Evolutionary conservation across 2,329 filamentous ascomycete species (phyloP).

Genomic region (Ophiocordyceps camponoti-leonardi): DNA sequence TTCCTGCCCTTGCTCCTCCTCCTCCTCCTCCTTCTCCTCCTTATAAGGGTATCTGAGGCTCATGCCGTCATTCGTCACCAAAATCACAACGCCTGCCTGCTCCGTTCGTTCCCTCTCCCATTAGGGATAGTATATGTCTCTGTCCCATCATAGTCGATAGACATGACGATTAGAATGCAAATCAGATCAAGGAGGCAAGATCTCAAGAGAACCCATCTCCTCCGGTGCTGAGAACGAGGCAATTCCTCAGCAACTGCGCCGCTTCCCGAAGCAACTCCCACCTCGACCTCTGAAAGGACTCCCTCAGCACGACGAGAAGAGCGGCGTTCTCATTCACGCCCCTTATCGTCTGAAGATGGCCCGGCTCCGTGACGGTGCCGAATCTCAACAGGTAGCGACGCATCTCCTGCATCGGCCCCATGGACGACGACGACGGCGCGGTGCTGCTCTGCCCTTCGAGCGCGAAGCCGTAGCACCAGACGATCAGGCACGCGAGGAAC

Average conservation of each 20-base stretch:
- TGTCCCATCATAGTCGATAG: too few relatives aligned
- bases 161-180: too few relatives aligned
- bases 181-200: too few relatives aligned
- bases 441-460: constrained; percentile 52
- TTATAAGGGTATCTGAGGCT: too few relatives aligned
- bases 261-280: constrained; percentile 92
- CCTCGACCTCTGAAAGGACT: constrained; percentile 64
- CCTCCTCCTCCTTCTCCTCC: too few relatives aligned
- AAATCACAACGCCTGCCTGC: too few relatives aligned
- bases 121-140: too few relatives aligned
- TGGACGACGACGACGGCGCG: constrained; percentile 36
- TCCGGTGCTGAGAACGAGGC: constrained; percentile 35
- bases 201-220: constrained; percentile 1
- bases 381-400: constrained; percentile 57
- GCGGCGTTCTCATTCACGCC: constrained; percentile 74
- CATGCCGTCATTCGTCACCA: too few relatives aligned
- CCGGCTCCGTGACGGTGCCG: constrained; percentile 54
- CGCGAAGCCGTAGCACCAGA: constrained; percentile 91
- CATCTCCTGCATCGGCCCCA: constrained; percentile 51
- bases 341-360: constrained; percentile 54
- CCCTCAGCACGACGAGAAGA: constrained; percentile 62
- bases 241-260: constrained; percentile 62
- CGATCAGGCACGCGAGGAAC: constrained; percentile 80
- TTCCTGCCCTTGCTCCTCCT: too few relatives aligned
- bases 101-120: too few relatives aligned